A percentile compares a stretch with the other conserved stretches of the same genome.
phyloP scores from a whole-genome alignment of 2,329 filamentous ascomycete species.

The Cercospora citrullina region DNA sequence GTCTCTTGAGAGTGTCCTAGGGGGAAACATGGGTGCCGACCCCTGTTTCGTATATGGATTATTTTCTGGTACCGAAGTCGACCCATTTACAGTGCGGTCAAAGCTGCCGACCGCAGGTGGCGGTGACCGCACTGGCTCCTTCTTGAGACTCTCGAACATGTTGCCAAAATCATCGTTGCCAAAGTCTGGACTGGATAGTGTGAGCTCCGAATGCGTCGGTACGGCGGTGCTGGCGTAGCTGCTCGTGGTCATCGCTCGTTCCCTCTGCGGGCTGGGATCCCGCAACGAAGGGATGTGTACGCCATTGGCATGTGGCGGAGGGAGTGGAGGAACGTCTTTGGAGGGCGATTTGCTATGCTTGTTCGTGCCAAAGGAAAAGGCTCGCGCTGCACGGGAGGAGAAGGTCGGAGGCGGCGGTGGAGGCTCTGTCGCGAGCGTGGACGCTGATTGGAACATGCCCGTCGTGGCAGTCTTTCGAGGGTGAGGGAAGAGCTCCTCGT shows the following conservation, averaged over 20 bases:
- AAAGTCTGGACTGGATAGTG: constrained; percentile 36
- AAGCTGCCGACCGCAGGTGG: constrained; percentile 23
- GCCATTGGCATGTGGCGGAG: constrained; percentile 17
- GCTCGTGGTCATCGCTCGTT: constrained; percentile 44
- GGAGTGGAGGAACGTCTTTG: constrained; percentile 26
- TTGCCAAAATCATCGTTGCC: constrained; percentile 39
- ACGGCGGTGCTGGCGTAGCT: constrained; percentile 45
- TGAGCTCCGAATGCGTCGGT: constrained; percentile 33
- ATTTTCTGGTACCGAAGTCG: constrained; percentile 8
- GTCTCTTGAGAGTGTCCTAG: constrained; percentile 36
- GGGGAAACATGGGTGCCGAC: constrained; percentile 38
- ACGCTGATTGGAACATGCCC: constrained; percentile 45
- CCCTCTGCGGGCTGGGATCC: constrained; percentile 36
- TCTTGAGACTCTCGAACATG: constrained; percentile 40
- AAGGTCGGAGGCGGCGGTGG: constrained; percentile 40
- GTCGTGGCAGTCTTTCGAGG: constrained; percentile 40
- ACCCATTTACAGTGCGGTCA: constrained; percentile 26
- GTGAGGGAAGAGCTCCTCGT: constrained; percentile 39
- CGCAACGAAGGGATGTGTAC: constrained; percentile 8
- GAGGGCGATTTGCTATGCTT: constrained; percentile 35
- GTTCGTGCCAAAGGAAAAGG: constrained; percentile 54
- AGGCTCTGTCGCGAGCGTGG: constrained; percentile 39
- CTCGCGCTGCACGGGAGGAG: constrained; percentile 48
- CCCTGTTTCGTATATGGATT: constrained; percentile 32
- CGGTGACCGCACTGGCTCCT: constrained; percentile 28